Base-by-base conservation (phyloP, 1,139 yeast species). In the Spencermartinsiella ligniputridi region DNA sequence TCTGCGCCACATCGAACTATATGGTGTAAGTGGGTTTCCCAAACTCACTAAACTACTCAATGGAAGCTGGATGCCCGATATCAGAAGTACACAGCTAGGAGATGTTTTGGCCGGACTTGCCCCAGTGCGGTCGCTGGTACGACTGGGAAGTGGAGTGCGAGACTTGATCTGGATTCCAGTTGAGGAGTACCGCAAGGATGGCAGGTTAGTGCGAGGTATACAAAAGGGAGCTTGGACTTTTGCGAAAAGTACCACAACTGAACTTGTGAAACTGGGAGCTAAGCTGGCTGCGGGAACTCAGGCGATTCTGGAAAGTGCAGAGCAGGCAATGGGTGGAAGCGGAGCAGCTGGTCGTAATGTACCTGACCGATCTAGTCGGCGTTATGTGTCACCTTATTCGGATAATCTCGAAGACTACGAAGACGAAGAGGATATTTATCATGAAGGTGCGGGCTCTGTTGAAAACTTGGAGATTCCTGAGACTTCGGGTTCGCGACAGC, bases 211-310 rank as follows among this genome's bases (percentile, higher is more conserved):
- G 37, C 71, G 88, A 54, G 79, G 95, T 51, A 53, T 90, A 3
- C 88, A 84, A 54, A 81, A 83, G 50, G 95, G 96, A 1, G 83
- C 95, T 0, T 66, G 71, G 39, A 74, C 81, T n/a, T 88, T 92
- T 65, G 81, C 92, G 1, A 80, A 77, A 54, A 81, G 83, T 9
- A 84, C 97, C 0, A 79, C 95, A 2, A 83, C 82, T 47, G 97
- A 90, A 61, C 64, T 90, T 32, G 70, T 90, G 36, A 82, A 83
- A 55, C 69, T 92, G 42, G 96, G 97, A 0, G 95, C 86, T 0
- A 87, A 84, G 56, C 61, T 90, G 30, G 94, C 95, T 1, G 83
- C 90, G 3, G 97, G 97, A 0, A 87, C 97, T 0, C 97, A 89
- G 60, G 80, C 81, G 0, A 64, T 87, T 8, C 67, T 90, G 41